A percentile compares a stretch with the other conserved stretches of the same genome.
Evolutionary conservation across 208 protist species (phyloP).

Genomic region (Blastocrithidia nonstop): DNA sequence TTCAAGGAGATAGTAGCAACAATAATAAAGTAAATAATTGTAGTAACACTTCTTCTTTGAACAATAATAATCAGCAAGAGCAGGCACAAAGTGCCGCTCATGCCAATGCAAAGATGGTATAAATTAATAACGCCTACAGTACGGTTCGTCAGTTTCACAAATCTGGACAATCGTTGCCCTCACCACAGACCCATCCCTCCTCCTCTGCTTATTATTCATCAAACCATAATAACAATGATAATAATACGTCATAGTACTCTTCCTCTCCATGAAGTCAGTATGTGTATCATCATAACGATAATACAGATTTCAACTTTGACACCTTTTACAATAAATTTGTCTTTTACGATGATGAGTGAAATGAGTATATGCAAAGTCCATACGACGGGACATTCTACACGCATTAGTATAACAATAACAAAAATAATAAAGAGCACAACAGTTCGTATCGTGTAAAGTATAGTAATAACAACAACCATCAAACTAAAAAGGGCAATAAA

Average conservation of each 20-base stretch:
- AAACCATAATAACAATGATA: neutral
- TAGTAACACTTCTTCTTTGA: neutral
- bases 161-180: constrained; percentile 17
- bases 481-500: too few relatives aligned
- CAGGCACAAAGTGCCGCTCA: neutral
- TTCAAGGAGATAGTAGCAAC: neutral
- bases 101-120: constrained; percentile 42
- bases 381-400: neutral
- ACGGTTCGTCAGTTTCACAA: constrained; percentile 62
- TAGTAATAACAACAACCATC: too few relatives aligned
- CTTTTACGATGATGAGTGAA: too few relatives aligned
- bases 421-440: neutral
- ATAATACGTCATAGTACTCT: neutral
- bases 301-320: neutral
- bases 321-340: too few relatives aligned
- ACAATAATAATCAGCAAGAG: too few relatives aligned
- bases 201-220: too few relatives aligned
- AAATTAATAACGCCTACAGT: constrained; percentile 77
- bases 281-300: too few relatives aligned
- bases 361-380: too few relatives aligned
- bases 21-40: neutral
- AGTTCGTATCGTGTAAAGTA: too few relatives aligned
- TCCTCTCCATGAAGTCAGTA: too few relatives aligned
- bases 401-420: neutral
- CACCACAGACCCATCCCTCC: neutral